Base-by-base conservation (phyloP, 2,329 filamentous ascomycete species). In the Orbilia javanica region DNA sequence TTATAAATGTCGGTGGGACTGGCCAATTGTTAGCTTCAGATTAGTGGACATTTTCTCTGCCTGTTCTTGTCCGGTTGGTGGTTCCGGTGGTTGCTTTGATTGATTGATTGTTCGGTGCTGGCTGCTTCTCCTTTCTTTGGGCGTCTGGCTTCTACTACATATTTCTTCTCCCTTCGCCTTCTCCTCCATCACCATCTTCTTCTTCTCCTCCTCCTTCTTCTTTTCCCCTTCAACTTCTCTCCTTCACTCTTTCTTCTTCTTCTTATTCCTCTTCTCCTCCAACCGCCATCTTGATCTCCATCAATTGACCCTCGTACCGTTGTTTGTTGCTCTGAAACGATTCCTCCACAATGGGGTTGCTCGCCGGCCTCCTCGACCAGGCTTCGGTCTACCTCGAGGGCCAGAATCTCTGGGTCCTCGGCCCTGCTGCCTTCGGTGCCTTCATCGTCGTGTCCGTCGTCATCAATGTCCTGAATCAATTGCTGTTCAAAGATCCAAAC, bases 401-500 rank as follows among this genome's bases (percentile, higher is more conserved):
- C 66, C 73, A 77, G 50, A 77, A 71, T 13, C 13, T 71, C n/a
- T 77, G 57, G 73, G 42, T 55, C 31, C 46, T 77, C 62, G 73
- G 60, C 60, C 67, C 67, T n/a, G 53, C 66, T 27, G 22, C 68
- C 20, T 42, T 77, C 29, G 73, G 66, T n/a, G 73, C 66, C 39
- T 22, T 79, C 20, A 13, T 79, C 22, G 52, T 79, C 7, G 52
- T 79, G 13, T 84, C 90, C 22, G 88, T 98, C 74, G 83, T 93
- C 77, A 82, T 94, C 86, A 97, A 99, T 84, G 91, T 98, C 81
- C 83, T 93, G 81, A 87, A 87, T 80, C 95, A 99, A 85, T 81
- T 97, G 73, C 86, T 97, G 79, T 90, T 93, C 86, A 92, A 89
- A 86, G 95, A 94, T 82, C 89, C 92, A 64, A 92, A 94, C 83